A percentile compares a stretch with the other conserved stretches of the same genome.
These are phyloP conservation scores for Chaetomiaceae sp. DNA, from an alignment of 2,329 filamentous ascomycete species.

Conservation along the genomic window DNA sequence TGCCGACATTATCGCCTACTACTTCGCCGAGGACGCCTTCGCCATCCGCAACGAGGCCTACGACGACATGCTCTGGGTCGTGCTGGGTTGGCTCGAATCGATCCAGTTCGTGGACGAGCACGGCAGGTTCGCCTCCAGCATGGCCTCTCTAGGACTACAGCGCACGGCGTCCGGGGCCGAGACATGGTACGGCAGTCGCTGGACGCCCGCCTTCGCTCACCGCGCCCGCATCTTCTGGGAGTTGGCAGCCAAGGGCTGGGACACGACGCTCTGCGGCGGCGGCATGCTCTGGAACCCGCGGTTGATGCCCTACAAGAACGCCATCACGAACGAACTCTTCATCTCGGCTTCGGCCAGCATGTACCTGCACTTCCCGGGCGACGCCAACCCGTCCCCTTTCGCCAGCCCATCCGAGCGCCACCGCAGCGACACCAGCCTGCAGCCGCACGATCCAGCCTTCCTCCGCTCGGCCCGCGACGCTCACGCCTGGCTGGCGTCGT, in stretches of 20 bases:
- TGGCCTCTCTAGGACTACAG: background rate
- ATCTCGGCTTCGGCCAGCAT: constrained; percentile 79
- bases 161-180: constrained; percentile 25
- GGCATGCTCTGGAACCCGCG: constrained; percentile 89
- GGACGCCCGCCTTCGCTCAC: constrained; percentile 71
- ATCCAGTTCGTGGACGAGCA: constrained; percentile 72
- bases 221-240: constrained; percentile 82
- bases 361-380: constrained; percentile 84
- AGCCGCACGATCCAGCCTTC: constrained; percentile 53
- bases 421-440: constrained; percentile 29
- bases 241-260: constrained; percentile 72
- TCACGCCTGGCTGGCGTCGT: constrained; percentile 72
- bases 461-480: constrained; percentile 67
- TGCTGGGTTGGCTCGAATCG: constrained; percentile 81
- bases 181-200: constrained; percentile 71
- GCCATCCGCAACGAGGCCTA: constrained; percentile 69
- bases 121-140: constrained; percentile 44
- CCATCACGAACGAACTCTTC: constrained; percentile 89
- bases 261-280: constrained; percentile 70
- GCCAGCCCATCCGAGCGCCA: constrained; percentile 23
- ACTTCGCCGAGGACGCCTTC: constrained; percentile 79
- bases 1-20: constrained; percentile 67
- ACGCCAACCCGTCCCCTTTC: constrained; percentile 67
- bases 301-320: constrained; percentile 83
- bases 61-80: constrained; percentile 95